These are phyloP conservation scores for Isochrysis galbana DNA, from an alignment of 78 protist species.

Conservation along the genomic window DNA sequence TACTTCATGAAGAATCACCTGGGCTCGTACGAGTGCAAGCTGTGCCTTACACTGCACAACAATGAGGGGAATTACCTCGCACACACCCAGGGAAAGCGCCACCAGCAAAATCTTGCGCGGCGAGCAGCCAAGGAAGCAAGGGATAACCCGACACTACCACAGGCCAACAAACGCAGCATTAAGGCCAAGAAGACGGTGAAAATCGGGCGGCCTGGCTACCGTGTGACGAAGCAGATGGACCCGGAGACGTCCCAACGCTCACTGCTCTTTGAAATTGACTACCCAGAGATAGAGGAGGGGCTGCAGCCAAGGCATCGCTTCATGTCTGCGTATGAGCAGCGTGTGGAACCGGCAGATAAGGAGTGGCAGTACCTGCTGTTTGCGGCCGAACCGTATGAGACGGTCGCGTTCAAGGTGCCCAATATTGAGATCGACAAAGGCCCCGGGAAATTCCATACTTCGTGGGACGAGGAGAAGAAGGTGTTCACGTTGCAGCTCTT, in stretches of 20 bases:
- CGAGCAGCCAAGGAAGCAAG: constrained; percentile 57
- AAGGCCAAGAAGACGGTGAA: constrained; percentile 62
- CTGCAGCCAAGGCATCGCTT: constrained; percentile 91
- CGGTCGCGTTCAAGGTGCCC: constrained; percentile 95
- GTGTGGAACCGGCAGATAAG: constrained; percentile 55
- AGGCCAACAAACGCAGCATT: not conserved
- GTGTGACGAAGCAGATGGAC: constrained; percentile 57
- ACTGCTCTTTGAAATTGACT: constrained; percentile 84
- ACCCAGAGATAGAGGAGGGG: constrained; percentile 93
- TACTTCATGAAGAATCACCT: constrained; percentile 79
- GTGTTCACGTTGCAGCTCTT: constrained; percentile 54
- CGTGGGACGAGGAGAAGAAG: constrained; percentile 59
- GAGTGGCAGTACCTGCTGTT: constrained; percentile 88
- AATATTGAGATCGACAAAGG: constrained; percentile 67
- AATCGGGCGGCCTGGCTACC: constrained; percentile 94
- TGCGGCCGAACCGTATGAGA: constrained; percentile 99
- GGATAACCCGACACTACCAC: not conserved
- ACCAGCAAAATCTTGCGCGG: constrained; percentile 88
- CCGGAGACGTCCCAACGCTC: constrained; percentile 54
- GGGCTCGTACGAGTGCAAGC: constrained; percentile 97
- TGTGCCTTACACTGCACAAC: constrained; percentile 96
- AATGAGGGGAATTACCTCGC: constrained; percentile 89
- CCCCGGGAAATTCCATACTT: constrained; percentile 35
- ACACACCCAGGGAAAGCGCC: constrained; percentile 88
- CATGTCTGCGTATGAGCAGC: constrained; percentile 97